A percentile compares a stretch with the other conserved stretches of the same genome.
phyloP scores from a whole-genome alignment of 805 yeast species.

The Spencermartinsiella europaea region DNA sequence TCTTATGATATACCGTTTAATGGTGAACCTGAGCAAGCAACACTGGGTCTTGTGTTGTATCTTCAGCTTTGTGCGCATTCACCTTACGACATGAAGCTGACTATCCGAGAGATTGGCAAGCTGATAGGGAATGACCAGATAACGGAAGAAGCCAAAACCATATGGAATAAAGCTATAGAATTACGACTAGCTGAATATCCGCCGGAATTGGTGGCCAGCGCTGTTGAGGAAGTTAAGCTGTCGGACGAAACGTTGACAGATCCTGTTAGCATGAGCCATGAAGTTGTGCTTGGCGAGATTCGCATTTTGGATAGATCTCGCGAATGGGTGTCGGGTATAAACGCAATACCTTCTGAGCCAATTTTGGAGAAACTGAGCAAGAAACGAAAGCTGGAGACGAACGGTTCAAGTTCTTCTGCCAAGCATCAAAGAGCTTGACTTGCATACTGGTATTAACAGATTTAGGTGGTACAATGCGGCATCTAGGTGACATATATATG shows the following conservation, averaged over 20 bases:
- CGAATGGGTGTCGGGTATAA: conserved; percentile 18
- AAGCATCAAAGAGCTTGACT: not conserved
- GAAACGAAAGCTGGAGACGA: not conserved
- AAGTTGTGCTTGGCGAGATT: conserved; percentile 26
- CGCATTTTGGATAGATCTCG: conserved; percentile 22
- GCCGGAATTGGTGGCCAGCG: conserved; percentile 27
- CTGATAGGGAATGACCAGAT: conserved; percentile 13
- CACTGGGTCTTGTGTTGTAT: conserved; percentile 9
- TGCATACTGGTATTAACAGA: too few relatives aligned
- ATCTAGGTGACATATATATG: too few relatives aligned
- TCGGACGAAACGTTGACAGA: conserved; percentile 10
- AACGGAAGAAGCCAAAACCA: conserved; percentile 12
- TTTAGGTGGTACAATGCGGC: too few relatives aligned
- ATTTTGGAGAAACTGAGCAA: not conserved
- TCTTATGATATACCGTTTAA: conserved; percentile 19
- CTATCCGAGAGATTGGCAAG: conserved; percentile 11
- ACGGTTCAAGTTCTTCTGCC: not conserved
- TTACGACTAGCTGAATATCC: conserved; percentile 22
- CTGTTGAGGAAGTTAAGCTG: not conserved
- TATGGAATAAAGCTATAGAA: conserved; percentile 12
- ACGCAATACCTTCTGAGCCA: conserved; percentile 4
- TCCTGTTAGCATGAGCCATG: conserved; percentile 22
- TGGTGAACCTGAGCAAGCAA: conserved; percentile 19
- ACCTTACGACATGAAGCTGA: conserved; percentile 13
- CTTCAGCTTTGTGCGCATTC: conserved; percentile 7